Base-by-base conservation (phyloP, 140 eudicot species). In the Anethum foeniculum region DNA sequence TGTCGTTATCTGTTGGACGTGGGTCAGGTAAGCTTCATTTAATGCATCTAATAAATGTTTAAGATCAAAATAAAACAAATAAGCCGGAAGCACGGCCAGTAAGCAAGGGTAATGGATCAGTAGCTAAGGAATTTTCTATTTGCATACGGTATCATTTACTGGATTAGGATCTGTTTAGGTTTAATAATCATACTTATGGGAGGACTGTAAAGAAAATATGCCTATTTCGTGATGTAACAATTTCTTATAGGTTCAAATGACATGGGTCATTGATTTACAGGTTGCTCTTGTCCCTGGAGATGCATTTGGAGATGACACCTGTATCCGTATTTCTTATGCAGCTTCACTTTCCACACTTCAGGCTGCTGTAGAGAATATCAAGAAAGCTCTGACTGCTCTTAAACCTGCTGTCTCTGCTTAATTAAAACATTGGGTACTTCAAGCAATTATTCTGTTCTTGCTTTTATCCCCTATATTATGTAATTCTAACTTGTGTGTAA, bases 241-340 rank as follows among this genome's bases (percentile, higher is more conserved):
- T 38, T 8, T 71, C 36, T 23, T 39, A 9, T 44, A 47, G 25
- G 27, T 47, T 16, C 18, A 14, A 19, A 7, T 75, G 1, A 75
- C 64, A 49, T 19, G 39, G 48, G 76, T 65, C 47, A 51, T 30
- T 75, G 75, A 30, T 74, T 81, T n/a, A 49, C 89, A 94, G 98
- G 98, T 92, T 82, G 99, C 99, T 67, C 95, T 95, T 85, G 99
- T 95, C 30, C 99, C 99, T 4, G 97, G 99, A 21, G 97, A 88
- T 84, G 97, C 99, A 67, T 95, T 95, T 82, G 99, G 99, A 46
- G 97, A 95, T 60, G 99, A 95, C 79, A 87, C 87, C 6, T 95
- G 99, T 85, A 90, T 95, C 48, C 86, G 99, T 41, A 95, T 95
- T 60, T 95, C 99, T 9, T 95, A 95, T 80, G 97, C 99, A 13